A percentile compares a stretch with the other conserved stretches of the same genome.
phyloP scores from a whole-genome alignment of 495 filamentous ascomycete genomes.

The Cercophora samala region DNA sequence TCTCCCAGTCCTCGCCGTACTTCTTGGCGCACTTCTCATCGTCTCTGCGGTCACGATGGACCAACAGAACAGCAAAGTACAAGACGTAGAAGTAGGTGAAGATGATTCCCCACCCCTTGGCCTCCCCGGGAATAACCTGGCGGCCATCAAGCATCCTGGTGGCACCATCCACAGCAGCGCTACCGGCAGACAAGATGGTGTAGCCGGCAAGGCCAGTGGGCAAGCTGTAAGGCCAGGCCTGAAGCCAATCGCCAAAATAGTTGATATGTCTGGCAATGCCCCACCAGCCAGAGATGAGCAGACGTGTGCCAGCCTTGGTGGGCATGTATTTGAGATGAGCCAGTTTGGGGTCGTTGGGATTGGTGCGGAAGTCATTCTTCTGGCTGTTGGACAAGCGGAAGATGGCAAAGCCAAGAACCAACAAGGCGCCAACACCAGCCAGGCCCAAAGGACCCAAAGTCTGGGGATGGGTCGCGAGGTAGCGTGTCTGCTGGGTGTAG shows the following conservation, averaged over 20 bases:
- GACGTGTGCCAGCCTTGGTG: slow-evolving; percentile 74
- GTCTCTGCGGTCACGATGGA: slow-evolving; percentile 89
- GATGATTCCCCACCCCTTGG: slow-evolving; percentile 75
- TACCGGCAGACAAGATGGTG: slow-evolving; percentile 53
- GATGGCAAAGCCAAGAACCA: slow-evolving; percentile 72
- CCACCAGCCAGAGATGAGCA: slow-evolving; percentile 94
- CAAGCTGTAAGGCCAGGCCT: slow-evolving; percentile 87
- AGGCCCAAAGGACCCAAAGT: slow-evolving; percentile 65
- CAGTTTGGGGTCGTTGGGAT: slow-evolving; percentile 78
- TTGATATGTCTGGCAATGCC: slow-evolving; percentile 90
- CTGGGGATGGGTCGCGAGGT: slow-evolving; percentile 78
- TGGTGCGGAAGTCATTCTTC: slow-evolving; percentile 89
- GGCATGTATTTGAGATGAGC: slow-evolving; percentile 81
- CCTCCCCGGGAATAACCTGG: slow-evolving; percentile 66
- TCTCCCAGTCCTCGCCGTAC: slow-evolving; percentile 92
- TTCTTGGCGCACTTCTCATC: slow-evolving; percentile 90
- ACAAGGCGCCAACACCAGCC: slow-evolving; percentile 59
- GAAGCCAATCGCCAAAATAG: slow-evolving; percentile 95
- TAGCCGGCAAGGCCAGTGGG: slow-evolving; percentile 88
- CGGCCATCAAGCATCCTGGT: slow-evolving; percentile 56
- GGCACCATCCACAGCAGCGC: slow-evolving; percentile 40
- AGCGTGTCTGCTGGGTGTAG: slow-evolving; percentile 83
- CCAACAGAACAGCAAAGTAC: slow-evolving; percentile 84
- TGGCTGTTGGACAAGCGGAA: slow-evolving; percentile 90
- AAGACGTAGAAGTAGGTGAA: slow-evolving; percentile 94